Evolutionary conservation across 148 eudicot genomes (phyloP).

Genomic region (Rheum nobile): DNA sequence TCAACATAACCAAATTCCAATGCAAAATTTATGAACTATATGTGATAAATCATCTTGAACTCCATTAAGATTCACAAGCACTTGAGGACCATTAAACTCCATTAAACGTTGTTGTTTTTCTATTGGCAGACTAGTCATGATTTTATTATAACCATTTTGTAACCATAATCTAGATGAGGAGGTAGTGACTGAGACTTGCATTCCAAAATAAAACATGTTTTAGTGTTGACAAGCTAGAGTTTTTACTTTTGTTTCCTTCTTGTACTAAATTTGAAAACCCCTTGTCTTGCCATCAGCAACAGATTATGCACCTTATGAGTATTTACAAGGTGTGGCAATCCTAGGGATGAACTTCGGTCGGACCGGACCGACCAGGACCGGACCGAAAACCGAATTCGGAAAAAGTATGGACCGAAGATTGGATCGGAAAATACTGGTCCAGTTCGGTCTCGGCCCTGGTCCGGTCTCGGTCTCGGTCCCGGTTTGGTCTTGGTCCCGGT

Average conservation of each 20-base stretch:
- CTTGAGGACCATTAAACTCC: neutral
- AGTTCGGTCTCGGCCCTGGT: too few species aligned
- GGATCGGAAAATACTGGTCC: too few species aligned
- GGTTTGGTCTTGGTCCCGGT: too few species aligned
- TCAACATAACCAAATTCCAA: too few species aligned
- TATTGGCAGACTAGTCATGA: neutral
- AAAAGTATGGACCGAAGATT: too few species aligned
- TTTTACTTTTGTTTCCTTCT: neutral
- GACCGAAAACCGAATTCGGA: too few species aligned
- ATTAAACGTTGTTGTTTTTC: too few species aligned
- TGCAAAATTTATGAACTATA: too few species aligned
- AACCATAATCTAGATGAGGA: neutral
- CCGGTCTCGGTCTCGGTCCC: too few species aligned
- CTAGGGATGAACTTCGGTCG: too few species aligned
- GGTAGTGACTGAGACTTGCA: neutral
- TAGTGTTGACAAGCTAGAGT: neutral
- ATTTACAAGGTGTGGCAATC: conserved; percentile 97
- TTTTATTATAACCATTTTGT: neutral
- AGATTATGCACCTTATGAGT: conserved; percentile 75
- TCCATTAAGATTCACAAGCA: neutral
- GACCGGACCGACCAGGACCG: too few species aligned
- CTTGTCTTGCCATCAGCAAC: conserved; percentile 65
- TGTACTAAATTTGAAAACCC: neutral
- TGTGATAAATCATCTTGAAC: too few species aligned
- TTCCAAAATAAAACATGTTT: neutral